A percentile compares a stretch with the other conserved stretches of the same genome.
These are phyloP conservation scores for Auriscalpium microsporum DNA, from an alignment of 768 basidiomycete species.

Conservation along the genomic window DNA sequence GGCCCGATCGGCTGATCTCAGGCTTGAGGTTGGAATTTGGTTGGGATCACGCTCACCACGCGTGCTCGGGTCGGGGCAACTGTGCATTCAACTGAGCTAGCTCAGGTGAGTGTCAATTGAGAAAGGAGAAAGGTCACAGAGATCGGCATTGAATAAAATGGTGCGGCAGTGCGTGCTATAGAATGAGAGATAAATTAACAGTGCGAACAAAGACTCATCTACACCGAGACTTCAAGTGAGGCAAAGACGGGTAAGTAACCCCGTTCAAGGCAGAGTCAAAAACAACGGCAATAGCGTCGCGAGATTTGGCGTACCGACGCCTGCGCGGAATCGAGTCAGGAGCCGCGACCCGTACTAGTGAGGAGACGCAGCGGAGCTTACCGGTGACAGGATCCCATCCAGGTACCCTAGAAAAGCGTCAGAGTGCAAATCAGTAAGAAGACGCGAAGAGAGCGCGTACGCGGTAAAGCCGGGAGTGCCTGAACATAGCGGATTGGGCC, in stretches of 20 bases:
- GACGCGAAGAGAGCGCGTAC: conserved; percentile 5
- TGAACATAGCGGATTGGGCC: background rate
- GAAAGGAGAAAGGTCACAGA: too few relatives aligned
- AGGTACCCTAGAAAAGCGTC: conserved; percentile 5
- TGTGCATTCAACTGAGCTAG: too few relatives aligned
- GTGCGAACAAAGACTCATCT: too few relatives aligned
- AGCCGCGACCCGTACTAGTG: background rate
- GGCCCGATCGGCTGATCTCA: too few relatives aligned
- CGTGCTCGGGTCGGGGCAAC: too few relatives aligned
- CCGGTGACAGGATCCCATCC: conserved; percentile 22
- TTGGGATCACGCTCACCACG: too few relatives aligned
- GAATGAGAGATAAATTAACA: too few relatives aligned
- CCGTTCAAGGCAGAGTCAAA: conserved; percentile 17
- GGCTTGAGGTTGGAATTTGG: too few relatives aligned
- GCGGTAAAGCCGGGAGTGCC: conserved; percentile 18
- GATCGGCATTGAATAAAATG: too few relatives aligned
- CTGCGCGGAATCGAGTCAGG: background rate
- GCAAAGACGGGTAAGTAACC: background rate
- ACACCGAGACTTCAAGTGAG: too few relatives aligned
- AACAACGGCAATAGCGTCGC: conserved; percentile 18
- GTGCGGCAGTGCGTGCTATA: too few relatives aligned
- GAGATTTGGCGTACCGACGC: conserved; percentile 23
- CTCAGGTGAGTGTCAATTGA: too few relatives aligned
- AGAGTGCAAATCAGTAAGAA: background rate
- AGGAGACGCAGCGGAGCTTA: background rate